Evolutionary conservation across 208 protist species (phyloP).

Genomic region (Trypanosoma boissoni): DNA sequence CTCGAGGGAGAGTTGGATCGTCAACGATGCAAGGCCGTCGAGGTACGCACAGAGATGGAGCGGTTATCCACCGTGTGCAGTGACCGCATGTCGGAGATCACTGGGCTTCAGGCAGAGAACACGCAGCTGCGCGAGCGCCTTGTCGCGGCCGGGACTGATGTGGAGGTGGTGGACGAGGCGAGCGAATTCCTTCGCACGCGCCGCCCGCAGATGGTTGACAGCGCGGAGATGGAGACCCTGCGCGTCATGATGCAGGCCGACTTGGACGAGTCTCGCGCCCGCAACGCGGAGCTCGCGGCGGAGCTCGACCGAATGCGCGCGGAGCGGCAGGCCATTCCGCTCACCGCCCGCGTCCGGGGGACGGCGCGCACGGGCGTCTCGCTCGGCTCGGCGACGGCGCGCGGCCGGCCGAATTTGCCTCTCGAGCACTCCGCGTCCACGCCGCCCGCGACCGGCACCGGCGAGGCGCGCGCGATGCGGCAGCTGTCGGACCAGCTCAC

Average conservation of each 20-base stretch:
- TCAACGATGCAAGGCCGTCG: conserved; percentile 57
- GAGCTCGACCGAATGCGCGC: conserved; percentile 42
- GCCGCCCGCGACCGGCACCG: no score
- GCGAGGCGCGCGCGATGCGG: conserved; percentile 1
- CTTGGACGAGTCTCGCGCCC: conserved; percentile 58
- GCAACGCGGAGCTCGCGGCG: conserved; percentile 41
- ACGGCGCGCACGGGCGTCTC: conserved; percentile 18
- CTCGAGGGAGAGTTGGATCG: conserved; percentile 60
- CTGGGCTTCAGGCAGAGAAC: conserved; percentile 28
- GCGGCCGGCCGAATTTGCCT: neutral
- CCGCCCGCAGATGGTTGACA: conserved; percentile 53
- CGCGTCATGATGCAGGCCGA: conserved; percentile 75
- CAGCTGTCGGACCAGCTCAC: conserved; percentile 61
- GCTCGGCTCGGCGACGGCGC: neutral
- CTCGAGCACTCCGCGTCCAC: neutral
- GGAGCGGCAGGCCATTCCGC: conserved; percentile 21
- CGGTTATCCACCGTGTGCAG: conserved; percentile 49
- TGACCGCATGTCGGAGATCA: conserved; percentile 58
- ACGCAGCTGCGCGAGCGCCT: conserved; percentile 37
- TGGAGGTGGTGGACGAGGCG: conserved; percentile 41
- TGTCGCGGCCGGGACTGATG: conserved; percentile 18
- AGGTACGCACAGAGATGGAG: conserved; percentile 75
- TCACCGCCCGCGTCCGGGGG: conserved; percentile 26
- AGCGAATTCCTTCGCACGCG: conserved; percentile 35
- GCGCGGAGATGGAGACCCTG: conserved; percentile 64